Evolutionary conservation across 1,139 yeast species (phyloP).

Genomic region (Arxiozyma telluris): DNA sequence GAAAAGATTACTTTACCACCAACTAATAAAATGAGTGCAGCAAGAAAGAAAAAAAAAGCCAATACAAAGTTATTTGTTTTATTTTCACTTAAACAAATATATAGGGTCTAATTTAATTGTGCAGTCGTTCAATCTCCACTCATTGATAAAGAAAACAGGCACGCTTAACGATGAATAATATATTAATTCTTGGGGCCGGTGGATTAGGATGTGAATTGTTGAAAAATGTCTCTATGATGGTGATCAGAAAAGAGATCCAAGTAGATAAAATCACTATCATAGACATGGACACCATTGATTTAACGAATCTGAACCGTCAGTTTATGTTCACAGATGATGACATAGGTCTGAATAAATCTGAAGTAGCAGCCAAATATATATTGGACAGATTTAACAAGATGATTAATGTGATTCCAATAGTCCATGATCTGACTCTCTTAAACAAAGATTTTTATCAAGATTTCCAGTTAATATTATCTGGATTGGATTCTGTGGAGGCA

Average conservation of each 20-base stretch:
- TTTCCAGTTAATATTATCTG: slow-evolving; percentile 73
- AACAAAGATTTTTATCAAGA: slow-evolving; percentile 53
- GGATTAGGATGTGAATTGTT: slow-evolving; percentile 93
- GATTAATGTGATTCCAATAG: slow-evolving; percentile 48
- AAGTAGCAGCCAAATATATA: slow-evolving; percentile 63
- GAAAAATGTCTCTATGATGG: slow-evolving; percentile 65
- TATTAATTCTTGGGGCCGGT: slow-evolving; percentile 79
- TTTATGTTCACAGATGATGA: slow-evolving; percentile 67
- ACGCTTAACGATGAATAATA: slow-evolving; percentile 13
- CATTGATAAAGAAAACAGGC: background rate
- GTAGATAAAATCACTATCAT: slow-evolving; percentile 69
- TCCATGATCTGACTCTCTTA: slow-evolving; percentile 66
- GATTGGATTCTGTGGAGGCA: slow-evolving; percentile 84
- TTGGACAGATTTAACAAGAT: slow-evolving; percentile 12
- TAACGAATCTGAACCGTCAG: slow-evolving; percentile 84
- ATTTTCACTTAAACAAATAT: background rate
- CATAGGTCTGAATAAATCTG: slow-evolving; percentile 75
- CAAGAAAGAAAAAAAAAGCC: no score
- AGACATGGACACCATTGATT: slow-evolving; percentile 92
- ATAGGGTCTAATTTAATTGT: background rate
- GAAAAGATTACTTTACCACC: background rate
- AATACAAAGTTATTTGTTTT: no score
- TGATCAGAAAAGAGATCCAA: slow-evolving; percentile 33
- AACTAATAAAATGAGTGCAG: no score
- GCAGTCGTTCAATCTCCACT: background rate